Base-by-base conservation (phyloP, 202 grass and related monocot genomes). In the Brachypodium distachyon region DNA sequence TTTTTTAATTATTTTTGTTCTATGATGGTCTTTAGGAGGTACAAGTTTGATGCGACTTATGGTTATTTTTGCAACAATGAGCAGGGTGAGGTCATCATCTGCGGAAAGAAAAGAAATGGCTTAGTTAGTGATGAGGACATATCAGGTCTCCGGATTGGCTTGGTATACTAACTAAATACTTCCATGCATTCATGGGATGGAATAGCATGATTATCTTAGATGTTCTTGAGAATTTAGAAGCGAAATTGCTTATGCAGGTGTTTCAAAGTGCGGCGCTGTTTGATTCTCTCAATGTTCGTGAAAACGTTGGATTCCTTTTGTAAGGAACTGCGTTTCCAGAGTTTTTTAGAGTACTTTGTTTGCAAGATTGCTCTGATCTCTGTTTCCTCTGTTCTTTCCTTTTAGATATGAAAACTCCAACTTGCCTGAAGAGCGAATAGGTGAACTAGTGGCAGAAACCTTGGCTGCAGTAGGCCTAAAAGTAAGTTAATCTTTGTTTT, bases 261-360 rank as follows among this genome's bases (percentile, higher is more conserved):
- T 98, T 98, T 86, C 95, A 98, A 87, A 98, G 95, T 58, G 95
- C 95, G 12, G 95, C 91, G 8, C 83, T 98, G 73, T 98, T 98
- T 88, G 95, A 98, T 89, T 98, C 95, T 61, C 85, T 98, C 43
- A 92, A 90, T 62, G 91, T 98, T 57, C 89, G 95, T 44, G 95
- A 95, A 85, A 98, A 98, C 86, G 95, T 98, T 87, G 95, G 95
- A 77, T 98, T 98, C 67, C 85, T 92, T 79, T 76, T 98, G 95
- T 98, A 95, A 98, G 91, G 57, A 74, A 56, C 73, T 75, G 12
- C 48, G 53, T 70, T 82, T 72, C 4, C 66, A 56, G 1, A 54
- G 80, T 37, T 16, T 63, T 63, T 67, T 26, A 34, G 57, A 34
- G 46, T 34, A 56, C 33, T 61, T 77, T 11, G 28, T 68, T 43